A percentile compares a stretch with the other conserved stretches of the same genome.
Evolutionary conservation across 345 rosid species (phyloP).

Genomic region (Citrus maxima): DNA sequence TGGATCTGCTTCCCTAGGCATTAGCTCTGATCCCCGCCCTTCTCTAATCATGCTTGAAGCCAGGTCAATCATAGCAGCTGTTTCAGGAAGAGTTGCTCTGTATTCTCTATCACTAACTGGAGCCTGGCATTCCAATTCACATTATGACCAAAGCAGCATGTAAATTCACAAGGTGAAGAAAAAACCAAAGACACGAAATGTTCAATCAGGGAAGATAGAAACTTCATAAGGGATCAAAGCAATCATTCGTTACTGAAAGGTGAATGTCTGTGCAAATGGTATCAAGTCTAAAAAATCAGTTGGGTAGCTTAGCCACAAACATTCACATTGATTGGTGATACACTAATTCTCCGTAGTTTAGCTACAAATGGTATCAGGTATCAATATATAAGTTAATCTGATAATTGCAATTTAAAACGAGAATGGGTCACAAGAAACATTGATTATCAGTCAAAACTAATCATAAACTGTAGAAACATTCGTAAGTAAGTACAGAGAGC

Average conservation of each 20-base stretch:
- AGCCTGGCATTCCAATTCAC: constrained; percentile 57
- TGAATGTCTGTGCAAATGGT: background rate
- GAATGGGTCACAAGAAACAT: background rate
- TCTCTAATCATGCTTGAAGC: constrained; percentile 88
- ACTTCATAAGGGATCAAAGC: background rate
- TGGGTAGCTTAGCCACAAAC: background rate
- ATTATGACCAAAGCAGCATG: constrained; percentile 24
- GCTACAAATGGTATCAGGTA: background rate
- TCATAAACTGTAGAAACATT: background rate
- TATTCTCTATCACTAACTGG: constrained; percentile 95
- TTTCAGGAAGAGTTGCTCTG: constrained; percentile 92
- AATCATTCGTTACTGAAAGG: background rate
- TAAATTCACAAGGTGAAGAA: constrained; percentile 11
- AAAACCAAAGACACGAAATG: constrained; percentile 4
- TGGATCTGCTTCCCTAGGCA: constrained; percentile 91
- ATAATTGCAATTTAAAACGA: background rate
- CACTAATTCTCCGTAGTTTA: background rate
- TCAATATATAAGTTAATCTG: background rate
- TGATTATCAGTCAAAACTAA: background rate
- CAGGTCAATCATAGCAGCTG: constrained; percentile 88
- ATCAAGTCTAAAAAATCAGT: background rate
- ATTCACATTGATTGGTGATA: background rate
- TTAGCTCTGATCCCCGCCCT: constrained; percentile 73
- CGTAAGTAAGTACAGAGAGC: background rate
- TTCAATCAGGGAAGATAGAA: constrained; percentile 8